Conservation (phyloP, 2,329 filamentous ascomycete species). For the Gnomoniopsis sp. region DNA sequence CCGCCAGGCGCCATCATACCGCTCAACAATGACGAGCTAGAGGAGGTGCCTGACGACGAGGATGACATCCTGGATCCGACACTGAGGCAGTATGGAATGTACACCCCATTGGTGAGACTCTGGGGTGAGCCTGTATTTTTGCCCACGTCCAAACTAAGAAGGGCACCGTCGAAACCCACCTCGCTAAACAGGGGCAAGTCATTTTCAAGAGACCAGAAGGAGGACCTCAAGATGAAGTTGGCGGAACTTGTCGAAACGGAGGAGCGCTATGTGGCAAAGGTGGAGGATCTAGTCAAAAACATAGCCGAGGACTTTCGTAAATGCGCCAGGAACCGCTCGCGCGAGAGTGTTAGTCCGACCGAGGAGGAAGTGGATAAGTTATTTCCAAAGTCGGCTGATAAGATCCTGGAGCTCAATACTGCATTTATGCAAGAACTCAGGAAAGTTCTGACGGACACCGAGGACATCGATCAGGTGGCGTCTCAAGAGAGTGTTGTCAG, state of each 20-base stretch:
- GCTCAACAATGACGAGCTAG: conserved; percentile 55
- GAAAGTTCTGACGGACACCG: conserved; percentile 75
- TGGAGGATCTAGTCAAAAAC: conserved; percentile 77
- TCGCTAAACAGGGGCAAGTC: conserved; percentile 73
- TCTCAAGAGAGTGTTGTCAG: conserved; percentile 41
- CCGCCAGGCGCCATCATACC: conserved; percentile 74
- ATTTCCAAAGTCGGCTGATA: conserved; percentile 77
- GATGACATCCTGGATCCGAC: conserved; percentile 64
- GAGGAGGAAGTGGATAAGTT: conserved; percentile 69
- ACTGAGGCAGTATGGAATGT: conserved; percentile 69
- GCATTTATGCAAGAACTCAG: conserved; percentile 75
- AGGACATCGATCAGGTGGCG: conserved; percentile 74
- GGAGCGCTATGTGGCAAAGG: conserved; percentile 85
- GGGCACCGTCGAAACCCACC: conserved; percentile 83
- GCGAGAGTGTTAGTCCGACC: conserved; percentile 66
- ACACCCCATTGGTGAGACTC: conserved; percentile 71
- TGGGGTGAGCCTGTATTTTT: conserved; percentile 84
- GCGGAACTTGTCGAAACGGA: conserved; percentile 90
- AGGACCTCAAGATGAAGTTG: conserved; percentile 82
- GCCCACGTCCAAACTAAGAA: conserved; percentile 77
- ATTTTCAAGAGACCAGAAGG: conserved; percentile 78
- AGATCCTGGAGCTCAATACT: conserved; percentile 78
- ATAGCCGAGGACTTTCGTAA: conserved; percentile 78
- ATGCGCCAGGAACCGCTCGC: conserved; percentile 56
- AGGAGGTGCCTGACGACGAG: conserved; percentile 58